These are phyloP conservation scores for Paramecium primaurelia DNA, from an alignment of 73 alveolate species.

Conservation along the genomic window DNA sequence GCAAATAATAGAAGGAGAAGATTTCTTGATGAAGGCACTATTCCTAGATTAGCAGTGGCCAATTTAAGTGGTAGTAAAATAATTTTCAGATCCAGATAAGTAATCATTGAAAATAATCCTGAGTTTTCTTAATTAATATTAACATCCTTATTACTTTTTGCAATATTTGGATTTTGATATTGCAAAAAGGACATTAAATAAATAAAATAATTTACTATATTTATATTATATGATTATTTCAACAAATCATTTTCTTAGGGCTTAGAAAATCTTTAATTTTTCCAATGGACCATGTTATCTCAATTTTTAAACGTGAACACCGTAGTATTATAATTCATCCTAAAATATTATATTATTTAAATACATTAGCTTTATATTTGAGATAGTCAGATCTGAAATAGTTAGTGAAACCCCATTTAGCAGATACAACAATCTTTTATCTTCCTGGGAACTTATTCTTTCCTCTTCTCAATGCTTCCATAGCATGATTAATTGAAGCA, in stretches of 20 bases:
- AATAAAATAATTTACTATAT: neutral
- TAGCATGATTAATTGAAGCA: conserved; percentile 80
- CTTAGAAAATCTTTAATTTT: conserved; percentile 8
- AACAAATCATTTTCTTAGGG: neutral
- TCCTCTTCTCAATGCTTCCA: conserved; percentile 96
- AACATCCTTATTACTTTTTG: neutral
- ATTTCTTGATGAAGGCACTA: neutral
- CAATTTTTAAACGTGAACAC: conserved; percentile 5
- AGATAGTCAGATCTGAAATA: conserved; percentile 86
- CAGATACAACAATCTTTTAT: conserved; percentile 93
- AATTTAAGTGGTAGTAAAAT: neutral
- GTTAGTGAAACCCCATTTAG: conserved; percentile 98
- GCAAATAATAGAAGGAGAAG: neutral
- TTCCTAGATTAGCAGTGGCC: neutral
- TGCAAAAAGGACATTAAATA: neutral
- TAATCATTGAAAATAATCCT: neutral
- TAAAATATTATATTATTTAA: neutral
- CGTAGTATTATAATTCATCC: conserved; percentile 41
- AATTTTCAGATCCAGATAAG: neutral
- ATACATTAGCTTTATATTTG: conserved; percentile 41
- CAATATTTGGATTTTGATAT: neutral
- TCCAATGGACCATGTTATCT: neutral
- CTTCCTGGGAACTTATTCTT: conserved; percentile 99
- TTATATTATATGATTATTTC: neutral
- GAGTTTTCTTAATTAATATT: neutral